phyloP scores from a whole-genome alignment of 306 rosid species.

The Pterocarpus santalinus region DNA sequence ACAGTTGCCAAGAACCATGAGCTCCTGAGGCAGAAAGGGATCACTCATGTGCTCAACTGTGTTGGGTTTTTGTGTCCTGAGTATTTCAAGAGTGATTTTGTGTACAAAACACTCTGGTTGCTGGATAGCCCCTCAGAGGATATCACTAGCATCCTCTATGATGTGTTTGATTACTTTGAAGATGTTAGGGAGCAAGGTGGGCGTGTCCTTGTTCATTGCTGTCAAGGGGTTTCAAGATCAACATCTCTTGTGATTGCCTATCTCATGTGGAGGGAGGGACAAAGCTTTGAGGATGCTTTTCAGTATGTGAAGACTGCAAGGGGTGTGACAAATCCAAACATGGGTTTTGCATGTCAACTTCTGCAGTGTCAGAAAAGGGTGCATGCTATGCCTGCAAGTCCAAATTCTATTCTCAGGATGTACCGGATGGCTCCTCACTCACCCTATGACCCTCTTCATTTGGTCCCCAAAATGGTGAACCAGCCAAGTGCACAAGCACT shows the following conservation, averaged over 20 bases:
- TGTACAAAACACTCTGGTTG: slow-evolving; percentile 93
- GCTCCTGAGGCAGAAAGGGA: slow-evolving; percentile 71
- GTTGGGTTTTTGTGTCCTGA: slow-evolving; percentile 97
- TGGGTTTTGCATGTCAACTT: slow-evolving; percentile 95
- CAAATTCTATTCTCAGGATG: slow-evolving; percentile 80
- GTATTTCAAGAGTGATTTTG: slow-evolving; percentile 86
- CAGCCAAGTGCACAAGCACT: slow-evolving; percentile 67
- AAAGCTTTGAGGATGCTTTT: slow-evolving; percentile 90
- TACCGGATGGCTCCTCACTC: slow-evolving; percentile 96
- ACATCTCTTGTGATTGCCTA: slow-evolving; percentile 89
- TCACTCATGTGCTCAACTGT: slow-evolving; percentile 91
- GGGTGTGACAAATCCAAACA: slow-evolving; percentile 89
- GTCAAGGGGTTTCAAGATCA: slow-evolving; percentile 93
- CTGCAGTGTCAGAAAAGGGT: slow-evolving; percentile 95
- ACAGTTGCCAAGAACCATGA: slow-evolving; percentile 92
- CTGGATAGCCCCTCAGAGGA: slow-evolving; percentile 90
- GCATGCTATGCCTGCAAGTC: slow-evolving; percentile 83
- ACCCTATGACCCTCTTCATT: slow-evolving; percentile 87
- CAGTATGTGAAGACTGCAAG: slow-evolving; percentile 92
- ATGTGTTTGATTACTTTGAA: slow-evolving; percentile 97
- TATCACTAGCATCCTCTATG: slow-evolving; percentile 85
- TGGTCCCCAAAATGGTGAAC: slow-evolving; percentile 80
- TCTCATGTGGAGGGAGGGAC: slow-evolving; percentile 96
- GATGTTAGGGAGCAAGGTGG: slow-evolving; percentile 86
- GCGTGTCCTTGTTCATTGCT: slow-evolving; percentile 91